phyloP scores from a whole-genome alignment of 129 eudicot genomes.

The Arctium minus region DNA sequence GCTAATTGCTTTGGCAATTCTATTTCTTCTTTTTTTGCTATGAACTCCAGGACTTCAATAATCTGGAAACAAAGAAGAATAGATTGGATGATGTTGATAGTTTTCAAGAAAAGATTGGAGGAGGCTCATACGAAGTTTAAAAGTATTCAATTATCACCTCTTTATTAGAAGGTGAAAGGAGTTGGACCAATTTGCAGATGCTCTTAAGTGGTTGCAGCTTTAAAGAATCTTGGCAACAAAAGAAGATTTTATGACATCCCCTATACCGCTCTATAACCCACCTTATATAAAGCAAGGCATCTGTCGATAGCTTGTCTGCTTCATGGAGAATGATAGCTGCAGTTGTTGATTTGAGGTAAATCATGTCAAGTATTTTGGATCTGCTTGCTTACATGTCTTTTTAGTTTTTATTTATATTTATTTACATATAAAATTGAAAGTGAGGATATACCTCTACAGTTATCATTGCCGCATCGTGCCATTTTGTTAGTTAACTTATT shows the following conservation, averaged over 20 bases:
- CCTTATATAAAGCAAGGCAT: constrained; percentile 55
- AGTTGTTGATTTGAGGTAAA: constrained; percentile 17
- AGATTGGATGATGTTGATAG: background rate
- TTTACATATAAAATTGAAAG: background rate
- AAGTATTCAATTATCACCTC: constrained; percentile 40
- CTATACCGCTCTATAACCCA: constrained; percentile 71
- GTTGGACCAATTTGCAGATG: constrained; percentile 55
- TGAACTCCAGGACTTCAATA: constrained; percentile 51
- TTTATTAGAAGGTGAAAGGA: constrained; percentile 57
- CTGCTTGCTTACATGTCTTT: background rate
- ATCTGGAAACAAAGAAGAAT: constrained; percentile 39
- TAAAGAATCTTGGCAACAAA: constrained; percentile 67
- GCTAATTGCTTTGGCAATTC: constrained; percentile 56
- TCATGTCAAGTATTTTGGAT: background rate
- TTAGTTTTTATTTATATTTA: background rate
- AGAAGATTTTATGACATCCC: constrained; percentile 64
- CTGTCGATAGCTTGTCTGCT: constrained; percentile 79
- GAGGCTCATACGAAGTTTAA: background rate
- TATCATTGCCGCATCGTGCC: constrained; percentile 19
- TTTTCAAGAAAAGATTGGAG: background rate
- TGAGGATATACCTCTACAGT: constrained; percentile 52
- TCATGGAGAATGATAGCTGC: constrained; percentile 73
- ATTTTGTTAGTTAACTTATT: constrained; percentile 23
- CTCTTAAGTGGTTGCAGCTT: constrained; percentile 52
- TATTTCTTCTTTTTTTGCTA: constrained; percentile 60